Percentiles rank a stretch among this genome's conserved stretches.
Conservation (phyloP, 1,139 yeast genomes). For the Blastobotrys petasosporus region DNA sequence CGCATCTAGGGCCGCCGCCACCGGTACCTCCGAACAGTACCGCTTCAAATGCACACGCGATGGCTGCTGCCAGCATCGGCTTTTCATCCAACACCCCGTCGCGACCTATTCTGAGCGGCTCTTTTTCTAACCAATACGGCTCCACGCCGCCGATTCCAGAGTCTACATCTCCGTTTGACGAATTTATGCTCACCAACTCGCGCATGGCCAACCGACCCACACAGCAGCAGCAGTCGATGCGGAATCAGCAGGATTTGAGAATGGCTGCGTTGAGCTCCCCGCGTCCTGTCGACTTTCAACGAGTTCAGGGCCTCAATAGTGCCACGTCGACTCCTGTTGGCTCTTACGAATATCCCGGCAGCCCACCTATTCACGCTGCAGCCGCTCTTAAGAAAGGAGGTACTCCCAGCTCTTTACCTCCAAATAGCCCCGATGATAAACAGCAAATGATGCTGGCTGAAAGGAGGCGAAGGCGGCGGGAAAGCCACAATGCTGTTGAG, state of each 20-base stretch:
- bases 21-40: constrained; percentile 12
- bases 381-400: constrained; percentile 2
- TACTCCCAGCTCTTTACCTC: constrained; percentile 13
- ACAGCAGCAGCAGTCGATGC: constrained; percentile 13
- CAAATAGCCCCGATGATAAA: constrained; percentile 16
- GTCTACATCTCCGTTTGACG: constrained; percentile 31
- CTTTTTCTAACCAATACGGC: constrained; percentile 13
- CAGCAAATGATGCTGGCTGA: constrained; percentile 25
- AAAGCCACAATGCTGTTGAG: constrained; percentile 42
- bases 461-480: constrained; percentile 40
- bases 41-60: constrained; percentile 12
- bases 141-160: constrained; percentile 28
- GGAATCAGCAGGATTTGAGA: constrained; percentile 8
- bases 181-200: constrained; percentile 20
- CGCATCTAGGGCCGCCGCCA: constrained; percentile 11
- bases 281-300: constrained; percentile 16
- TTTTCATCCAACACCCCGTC: constrained; percentile 16
- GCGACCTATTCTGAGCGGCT: constrained; percentile 6
- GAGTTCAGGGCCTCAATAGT: constrained; percentile 14
- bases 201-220: constrained; percentile 10
- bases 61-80: constrained; percentile 20
- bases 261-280: constrained; percentile 12
- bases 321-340: constrained; percentile 25
- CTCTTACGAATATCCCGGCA: constrained; percentile 19
- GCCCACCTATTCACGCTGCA: constrained; percentile 12